Evolutionary conservation across 768 basidiomycete species (phyloP).

Genomic region (Russula foetens): DNA sequence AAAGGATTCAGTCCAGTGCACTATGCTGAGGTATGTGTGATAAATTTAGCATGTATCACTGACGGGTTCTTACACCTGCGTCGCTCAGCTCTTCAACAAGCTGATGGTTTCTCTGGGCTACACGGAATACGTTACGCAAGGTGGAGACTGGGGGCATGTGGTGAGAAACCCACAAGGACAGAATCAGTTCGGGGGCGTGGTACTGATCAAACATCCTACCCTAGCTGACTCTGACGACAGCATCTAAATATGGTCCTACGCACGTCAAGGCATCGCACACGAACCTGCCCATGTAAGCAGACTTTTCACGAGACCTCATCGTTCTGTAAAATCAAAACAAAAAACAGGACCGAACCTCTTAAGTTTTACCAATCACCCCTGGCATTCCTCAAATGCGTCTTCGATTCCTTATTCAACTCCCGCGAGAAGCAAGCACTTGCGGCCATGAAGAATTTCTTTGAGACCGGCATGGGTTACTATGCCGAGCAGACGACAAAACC

Average conservation of each 20-base stretch:
- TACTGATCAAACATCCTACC: neutral
- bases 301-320: neutral
- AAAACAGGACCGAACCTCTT: neutral
- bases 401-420: conserved; percentile 24
- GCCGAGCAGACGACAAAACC: conserved; percentile 27
- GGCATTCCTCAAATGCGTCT: conserved; percentile 24
- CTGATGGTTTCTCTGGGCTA: conserved; percentile 25
- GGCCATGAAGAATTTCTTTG: conserved; percentile 19
- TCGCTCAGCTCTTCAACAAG: conserved; percentile 18
- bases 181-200: neutral
- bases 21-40: conserved; percentile 42
- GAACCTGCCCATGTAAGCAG: conserved; percentile 26
- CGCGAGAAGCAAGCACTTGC: conserved; percentile 24
- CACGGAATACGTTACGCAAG: conserved; percentile 34
- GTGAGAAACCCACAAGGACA: neutral
- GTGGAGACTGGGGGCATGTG: conserved; percentile 40
- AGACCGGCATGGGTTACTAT: conserved; percentile 28
- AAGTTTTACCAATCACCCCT: conserved; percentile 21
- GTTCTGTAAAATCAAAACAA: neutral
- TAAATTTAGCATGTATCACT: neutral
- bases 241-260: conserved; percentile 23
- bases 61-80: neutral
- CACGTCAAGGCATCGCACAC: conserved; percentile 30
- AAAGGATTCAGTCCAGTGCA: conserved; percentile 43
- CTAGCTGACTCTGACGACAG: conserved; percentile 26